Percentiles rank a stretch among this genome's conserved stretches.
Evolutionary conservation across 1,284 basidiomycete genomes (phyloP).

Genomic region (Apiotrichum porosum): DNA sequence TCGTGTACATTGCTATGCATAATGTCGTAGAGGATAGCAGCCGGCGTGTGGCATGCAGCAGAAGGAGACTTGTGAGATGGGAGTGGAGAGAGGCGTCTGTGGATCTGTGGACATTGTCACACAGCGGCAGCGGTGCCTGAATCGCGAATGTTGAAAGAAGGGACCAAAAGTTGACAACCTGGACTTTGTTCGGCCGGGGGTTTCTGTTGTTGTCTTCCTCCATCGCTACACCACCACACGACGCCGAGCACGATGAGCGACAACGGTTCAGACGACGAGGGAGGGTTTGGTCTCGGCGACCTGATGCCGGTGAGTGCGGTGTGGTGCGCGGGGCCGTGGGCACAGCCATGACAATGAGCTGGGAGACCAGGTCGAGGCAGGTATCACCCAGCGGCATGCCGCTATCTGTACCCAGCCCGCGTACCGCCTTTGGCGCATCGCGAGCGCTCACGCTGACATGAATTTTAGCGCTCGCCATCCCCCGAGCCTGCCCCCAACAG

Average conservation of each 20-base stretch:
- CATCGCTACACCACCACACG: too few species aligned
- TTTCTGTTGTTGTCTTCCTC: too few species aligned
- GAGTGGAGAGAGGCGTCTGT: too few species aligned
- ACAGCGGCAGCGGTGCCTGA: too few species aligned
- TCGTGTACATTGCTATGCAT: constrained; percentile 1
- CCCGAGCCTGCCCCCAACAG: constrained; percentile 31
- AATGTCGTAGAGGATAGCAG: background rate
- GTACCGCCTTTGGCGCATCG: constrained; percentile 24
- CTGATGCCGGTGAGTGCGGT: constrained; percentile 42
- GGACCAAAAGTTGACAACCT: too few species aligned
- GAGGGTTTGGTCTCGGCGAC: constrained; percentile 43
- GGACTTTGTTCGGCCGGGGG: too few species aligned
- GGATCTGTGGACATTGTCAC: too few species aligned
- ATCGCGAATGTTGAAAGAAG: too few species aligned
- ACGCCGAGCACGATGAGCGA: constrained; percentile 7
- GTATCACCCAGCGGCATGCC: background rate
- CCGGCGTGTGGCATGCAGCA: background rate
- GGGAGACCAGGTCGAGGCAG: too few species aligned
- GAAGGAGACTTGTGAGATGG: too few species aligned
- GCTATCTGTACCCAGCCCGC: background rate
- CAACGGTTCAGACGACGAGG: constrained; percentile 31
- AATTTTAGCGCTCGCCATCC: constrained; percentile 25
- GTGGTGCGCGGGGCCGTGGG: too few species aligned
- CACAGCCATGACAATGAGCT: too few species aligned
- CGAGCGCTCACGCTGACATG: constrained; percentile 22